phyloP scores from a whole-genome alignment of 768 basidiomycete genomes.

The Boletus subparvulus region DNA sequence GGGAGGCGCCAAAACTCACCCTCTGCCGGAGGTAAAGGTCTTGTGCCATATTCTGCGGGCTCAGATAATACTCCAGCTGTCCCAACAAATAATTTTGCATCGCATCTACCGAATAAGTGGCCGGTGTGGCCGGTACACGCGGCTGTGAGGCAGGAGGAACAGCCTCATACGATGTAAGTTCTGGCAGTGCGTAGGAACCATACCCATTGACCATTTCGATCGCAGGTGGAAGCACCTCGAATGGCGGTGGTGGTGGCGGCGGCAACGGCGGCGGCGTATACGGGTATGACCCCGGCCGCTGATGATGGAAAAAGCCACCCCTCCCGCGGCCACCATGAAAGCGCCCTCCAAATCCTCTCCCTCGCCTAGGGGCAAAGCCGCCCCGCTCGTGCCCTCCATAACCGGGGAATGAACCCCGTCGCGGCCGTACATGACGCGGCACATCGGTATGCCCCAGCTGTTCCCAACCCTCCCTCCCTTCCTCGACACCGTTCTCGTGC shows the following conservation, averaged over 20 bases:
- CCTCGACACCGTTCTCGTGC: conserved; percentile 28
- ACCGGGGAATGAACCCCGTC: conserved; percentile 37
- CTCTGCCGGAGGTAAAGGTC: conserved; percentile 80
- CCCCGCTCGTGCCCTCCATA: conserved; percentile 35
- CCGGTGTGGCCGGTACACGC: conserved; percentile 43
- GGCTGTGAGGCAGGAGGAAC: conserved; percentile 22
- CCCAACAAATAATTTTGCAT: conserved; percentile 69
- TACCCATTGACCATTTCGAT: conserved; percentile 29
- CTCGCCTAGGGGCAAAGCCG: conserved; percentile 29
- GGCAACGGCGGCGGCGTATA: conserved; percentile 22
- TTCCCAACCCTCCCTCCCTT: conserved; percentile 24
- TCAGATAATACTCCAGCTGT: conserved; percentile 91
- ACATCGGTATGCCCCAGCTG: conserved; percentile 15
- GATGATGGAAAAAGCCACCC: conserved; percentile 35
- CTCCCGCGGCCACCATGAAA: conserved; percentile 38
- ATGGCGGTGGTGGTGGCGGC: conserved; percentile 18
- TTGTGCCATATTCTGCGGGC: conserved; percentile 84
- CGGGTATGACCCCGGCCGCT: conserved; percentile 33
- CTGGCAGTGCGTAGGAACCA: conserved; percentile 32
- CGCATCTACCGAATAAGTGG: conserved; percentile 62
- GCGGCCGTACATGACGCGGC: conserved; percentile 24
- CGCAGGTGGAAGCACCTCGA: conserved; percentile 30
- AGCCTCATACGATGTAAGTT: conserved; percentile 30
- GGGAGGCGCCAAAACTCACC: conserved; percentile 44
- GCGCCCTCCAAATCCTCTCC: conserved; percentile 40